These are phyloP conservation scores for Mucor lusitanicus DNA, from an alignment of 371 early-diverging fungal species.

Conservation along the genomic window DNA sequence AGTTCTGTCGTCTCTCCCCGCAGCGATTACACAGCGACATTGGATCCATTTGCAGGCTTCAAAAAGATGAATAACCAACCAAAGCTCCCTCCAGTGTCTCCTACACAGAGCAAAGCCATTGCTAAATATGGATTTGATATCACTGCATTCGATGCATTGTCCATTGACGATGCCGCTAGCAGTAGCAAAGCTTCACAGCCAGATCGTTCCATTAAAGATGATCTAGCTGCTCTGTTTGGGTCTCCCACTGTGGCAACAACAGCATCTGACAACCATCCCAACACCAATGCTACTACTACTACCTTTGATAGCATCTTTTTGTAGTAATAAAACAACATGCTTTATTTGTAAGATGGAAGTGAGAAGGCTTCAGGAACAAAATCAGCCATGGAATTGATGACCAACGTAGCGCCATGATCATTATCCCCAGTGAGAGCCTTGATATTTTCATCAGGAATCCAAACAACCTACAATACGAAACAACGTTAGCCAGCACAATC, in stretches of 20 bases:
- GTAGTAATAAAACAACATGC: background rate
- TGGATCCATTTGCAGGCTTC: slow-evolving; percentile 5
- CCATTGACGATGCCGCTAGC: background rate
- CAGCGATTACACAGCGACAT: background rate
- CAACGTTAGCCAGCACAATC: background rate
- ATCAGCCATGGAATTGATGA: slow-evolving; percentile 63
- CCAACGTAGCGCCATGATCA: slow-evolving; percentile 50
- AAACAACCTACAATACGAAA: slow-evolving; percentile 54
- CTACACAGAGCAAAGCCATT: slow-evolving; percentile 6
- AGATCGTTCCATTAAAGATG: slow-evolving; percentile 11
- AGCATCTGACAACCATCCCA: background rate
- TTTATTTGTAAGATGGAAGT: slow-evolving; percentile 17
- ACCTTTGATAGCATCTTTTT: slow-evolving; percentile 17
- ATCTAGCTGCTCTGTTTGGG: slow-evolving; percentile 12
- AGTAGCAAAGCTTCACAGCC: background rate
- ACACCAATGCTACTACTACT: background rate
- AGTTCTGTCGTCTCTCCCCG: slow-evolving; percentile 13
- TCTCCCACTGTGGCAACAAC: background rate
- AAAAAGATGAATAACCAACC: background rate
- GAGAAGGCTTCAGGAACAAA: slow-evolving; percentile 62
- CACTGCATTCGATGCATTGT: slow-evolving; percentile 12
- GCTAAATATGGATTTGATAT: slow-evolving; percentile 20
- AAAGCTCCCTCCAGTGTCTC: background rate
- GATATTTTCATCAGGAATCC: slow-evolving; percentile 79
- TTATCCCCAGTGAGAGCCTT: slow-evolving; percentile 33